Conservation (phyloP, 192 early-diverging fungal genomes). For the Umbelopsis sp. region DNA sequence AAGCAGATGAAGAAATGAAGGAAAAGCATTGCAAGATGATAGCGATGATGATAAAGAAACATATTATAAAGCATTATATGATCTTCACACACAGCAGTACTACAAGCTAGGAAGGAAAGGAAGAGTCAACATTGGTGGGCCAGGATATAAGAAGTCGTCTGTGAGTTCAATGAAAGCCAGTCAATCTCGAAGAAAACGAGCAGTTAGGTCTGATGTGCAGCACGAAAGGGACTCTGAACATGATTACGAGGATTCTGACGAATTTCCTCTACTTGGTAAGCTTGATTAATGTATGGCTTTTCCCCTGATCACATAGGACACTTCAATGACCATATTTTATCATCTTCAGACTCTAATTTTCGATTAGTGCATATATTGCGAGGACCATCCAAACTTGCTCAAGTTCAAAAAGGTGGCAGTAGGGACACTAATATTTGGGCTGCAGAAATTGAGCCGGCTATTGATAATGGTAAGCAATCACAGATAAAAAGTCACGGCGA, state of each 20-base stretch:
- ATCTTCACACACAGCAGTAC: not conserved
- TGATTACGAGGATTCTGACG: not conserved
- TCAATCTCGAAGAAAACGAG: too few species aligned
- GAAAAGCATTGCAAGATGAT: not conserved
- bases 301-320: not conserved
- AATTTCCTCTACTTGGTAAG: not conserved
- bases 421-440: slow-evolving; percentile 41
- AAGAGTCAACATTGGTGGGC: not conserved
- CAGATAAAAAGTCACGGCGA: not conserved
- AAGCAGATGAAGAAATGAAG: not conserved
- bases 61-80: not conserved
- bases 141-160: not conserved
- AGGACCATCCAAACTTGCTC: slow-evolving; percentile 11
- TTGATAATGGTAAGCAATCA: not conserved
- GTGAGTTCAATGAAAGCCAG: not conserved
- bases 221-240: too few species aligned
- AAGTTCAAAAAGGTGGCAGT: slow-evolving; percentile 37
- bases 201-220: too few species aligned
- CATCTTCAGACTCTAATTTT: slow-evolving; percentile 14
- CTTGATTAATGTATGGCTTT: not conserved
- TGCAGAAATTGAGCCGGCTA: slow-evolving; percentile 41
- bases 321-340: too few species aligned
- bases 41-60: not conserved
- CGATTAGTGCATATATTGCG: slow-evolving; percentile 17
- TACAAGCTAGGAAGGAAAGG: not conserved